Evolutionary conservation across 345 rosid genomes (phyloP), one percentile per base, ranked within the genome.

Genomic region (Boechera stricta): DNA sequence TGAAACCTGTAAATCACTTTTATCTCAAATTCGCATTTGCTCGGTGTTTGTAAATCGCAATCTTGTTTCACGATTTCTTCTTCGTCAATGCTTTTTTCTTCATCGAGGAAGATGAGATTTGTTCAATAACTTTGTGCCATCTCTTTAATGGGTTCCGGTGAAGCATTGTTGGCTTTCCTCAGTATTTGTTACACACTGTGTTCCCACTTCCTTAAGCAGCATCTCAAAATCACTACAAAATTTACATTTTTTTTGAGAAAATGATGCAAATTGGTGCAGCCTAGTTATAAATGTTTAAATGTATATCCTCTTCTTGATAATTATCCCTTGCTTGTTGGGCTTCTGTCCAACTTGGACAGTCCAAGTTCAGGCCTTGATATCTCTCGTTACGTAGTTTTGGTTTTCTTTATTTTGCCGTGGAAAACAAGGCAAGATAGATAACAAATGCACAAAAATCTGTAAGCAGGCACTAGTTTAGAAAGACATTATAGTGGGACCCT

Each of bases 121-220:
- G 38, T 32, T 53, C 8, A 7, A 36, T 36, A 7, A 2, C 10
- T 7, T 36, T 36, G 39, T 7, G 10, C 39, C 39, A 36, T 36
- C 39, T 36, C 10, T 36, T 36, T 36, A 36, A 36, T 2, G 39
- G 39, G 10, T 36, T 36, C 10, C 39, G 39, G 39, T 7, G 1
- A 36, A 36, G 35, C 36, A 28, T 12, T 7, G 16, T 39, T 64
- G n/a, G 45, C 55, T 82, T 28, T 11, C 16, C 0, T 28, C 59
- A 28, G 7, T 74, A 73, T 52, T 68, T 53, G 31, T 63, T 7
- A 66, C 64, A 54, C 82, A 35, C 9, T 81, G 82, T 73, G 5
- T 55, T 68, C 84, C 83, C 41, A 83, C 84, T 81, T 87, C 83
- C 62, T 84, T 38, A 18, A 88, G 69, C 64, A 88, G 84, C 71